Base-by-base conservation (phyloP, 2,329 filamentous ascomycete genomes). In the Sporothrix pseudoabietina region DNA sequence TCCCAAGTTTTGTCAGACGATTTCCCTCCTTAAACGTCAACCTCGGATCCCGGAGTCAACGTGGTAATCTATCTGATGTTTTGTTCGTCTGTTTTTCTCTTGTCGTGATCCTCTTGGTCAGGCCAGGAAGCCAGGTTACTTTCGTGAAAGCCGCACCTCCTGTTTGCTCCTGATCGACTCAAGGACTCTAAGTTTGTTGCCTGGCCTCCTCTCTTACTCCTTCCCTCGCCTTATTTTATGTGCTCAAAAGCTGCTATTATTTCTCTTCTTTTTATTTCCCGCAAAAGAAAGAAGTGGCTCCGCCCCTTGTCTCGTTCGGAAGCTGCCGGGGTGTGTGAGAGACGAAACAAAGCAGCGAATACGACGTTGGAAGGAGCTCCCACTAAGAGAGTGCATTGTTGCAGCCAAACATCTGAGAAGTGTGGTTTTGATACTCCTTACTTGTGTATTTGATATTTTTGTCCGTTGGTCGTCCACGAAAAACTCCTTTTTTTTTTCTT, bases 121-220 rank as follows among this genome's bases (percentile, higher is more conserved):
- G 55, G 8, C 57, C 57, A 10, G 41, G 35, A 35, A 35, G 41
- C 41, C 44, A 49, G 6, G 44, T 49, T 49, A 16, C 44, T 49
- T 19, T 49, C 44, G 14, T 32, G 4, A 63, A 32, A 16, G 30
- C 39, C 57, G 6, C 57, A 32, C 57, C 57, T 63, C 57, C 32
- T 63, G 57, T 63, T 63, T 63, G 19, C 19, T 66, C 61, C 39
- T 66, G 61, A 44, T 47, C 35, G 61, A 44, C 61, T 66, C n/a
- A 26, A 22, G 59, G 59, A 39, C 59, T 44, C 9, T 47, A 22
- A 2, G 8, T 47, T 26, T 22, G 5, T 44, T 22, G 19, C 32
- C n/a, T 59, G 10, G 22, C n/a, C n/a, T 55, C 22, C 12, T 16
- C 9, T 55, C 52, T 55, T 10, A 55, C n/a, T 22, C 52, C n/a